Evolutionary conservation across 2,329 filamentous ascomycete species (phyloP).

Genomic region (Tolypocladium sp.): DNA sequence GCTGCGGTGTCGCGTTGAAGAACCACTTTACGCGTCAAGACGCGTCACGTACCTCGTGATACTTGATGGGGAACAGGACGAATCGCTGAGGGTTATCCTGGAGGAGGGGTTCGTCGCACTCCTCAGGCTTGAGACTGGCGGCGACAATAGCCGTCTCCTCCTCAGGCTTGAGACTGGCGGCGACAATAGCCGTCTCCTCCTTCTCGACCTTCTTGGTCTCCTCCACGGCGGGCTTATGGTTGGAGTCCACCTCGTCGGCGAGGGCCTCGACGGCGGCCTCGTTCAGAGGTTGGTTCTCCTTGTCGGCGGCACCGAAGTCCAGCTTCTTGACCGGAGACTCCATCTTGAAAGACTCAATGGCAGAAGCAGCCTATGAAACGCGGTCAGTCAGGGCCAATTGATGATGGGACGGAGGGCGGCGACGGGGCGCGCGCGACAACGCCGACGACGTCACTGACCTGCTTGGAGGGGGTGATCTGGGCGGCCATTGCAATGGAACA

Average conservation of each 20-base stretch:
- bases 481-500: conserved; percentile 55
- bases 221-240: conserved; percentile 48
- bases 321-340: conserved; percentile 89
- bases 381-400: conserved; percentile 18
- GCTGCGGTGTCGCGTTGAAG: conserved; percentile 16
- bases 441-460: conserved; percentile 33
- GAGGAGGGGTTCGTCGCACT: conserved; percentile 81
- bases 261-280: conserved; percentile 39
- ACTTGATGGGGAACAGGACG: conserved; percentile 97
- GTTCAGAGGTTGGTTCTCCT: conserved; percentile 66
- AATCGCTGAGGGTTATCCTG: conserved; percentile 95
- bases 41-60: conserved; percentile 80
- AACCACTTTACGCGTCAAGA: conserved; percentile 60
- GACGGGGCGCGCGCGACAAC: not conserved
- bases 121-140: conserved; percentile 52
- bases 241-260: conserved; percentile 48
- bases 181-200: conserved; percentile 26
- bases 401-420: not conserved
- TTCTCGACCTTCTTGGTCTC: conserved; percentile 22
- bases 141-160: conserved; percentile 28
- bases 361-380: conserved; percentile 64
- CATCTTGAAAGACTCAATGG: conserved; percentile 84
- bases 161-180: conserved; percentile 46
- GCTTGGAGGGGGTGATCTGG: conserved; percentile 55
- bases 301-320: conserved; percentile 63